Evolutionary conservation across 2,329 filamentous ascomycete species (phyloP).

Genomic region (Didymella pinodella): DNA sequence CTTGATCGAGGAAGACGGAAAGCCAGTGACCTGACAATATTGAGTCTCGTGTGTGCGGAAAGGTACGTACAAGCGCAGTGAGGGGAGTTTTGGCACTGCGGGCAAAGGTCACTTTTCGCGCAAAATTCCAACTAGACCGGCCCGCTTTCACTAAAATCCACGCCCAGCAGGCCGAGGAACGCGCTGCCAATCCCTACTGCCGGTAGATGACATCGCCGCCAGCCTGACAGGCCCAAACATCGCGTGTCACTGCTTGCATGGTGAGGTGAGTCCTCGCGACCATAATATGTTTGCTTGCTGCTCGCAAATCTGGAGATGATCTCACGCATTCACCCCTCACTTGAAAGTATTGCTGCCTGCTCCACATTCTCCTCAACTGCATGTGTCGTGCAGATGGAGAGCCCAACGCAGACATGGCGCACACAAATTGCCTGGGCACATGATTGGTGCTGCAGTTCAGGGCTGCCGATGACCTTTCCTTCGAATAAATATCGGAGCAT

Average conservation of each 20-base stretch:
- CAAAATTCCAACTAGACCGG: conserved; percentile 17
- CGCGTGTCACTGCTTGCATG: conserved; percentile 11
- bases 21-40: conserved; percentile 40
- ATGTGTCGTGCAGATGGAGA: conserved; percentile 20
- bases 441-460: conserved; percentile 25
- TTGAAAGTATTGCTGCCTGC: conserved; percentile 21
- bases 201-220: conserved; percentile 16
- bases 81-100: conserved; percentile 23
- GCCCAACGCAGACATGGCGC: conserved; percentile 17
- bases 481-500: conserved; percentile 24
- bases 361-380: conserved; percentile 18
- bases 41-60: conserved; percentile 46
- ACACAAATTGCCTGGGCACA: conserved; percentile 11
- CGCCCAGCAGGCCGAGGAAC: conserved; percentile 29
- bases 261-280: conserved; percentile 5
- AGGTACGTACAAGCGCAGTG: conserved; percentile 34
- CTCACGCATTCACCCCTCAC: conserved; percentile 23
- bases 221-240: conserved; percentile 12
- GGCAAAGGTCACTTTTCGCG: conserved; percentile 17
- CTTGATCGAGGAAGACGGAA: conserved; percentile 37
- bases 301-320: conserved; percentile 13
- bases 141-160: conserved; percentile 22
- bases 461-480: conserved; percentile 24
- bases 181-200: conserved; percentile 23
- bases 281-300: conserved; percentile 14